Conservation (phyloP, 1,139 yeast species). For the Saccharomyces hybrid region DNA sequence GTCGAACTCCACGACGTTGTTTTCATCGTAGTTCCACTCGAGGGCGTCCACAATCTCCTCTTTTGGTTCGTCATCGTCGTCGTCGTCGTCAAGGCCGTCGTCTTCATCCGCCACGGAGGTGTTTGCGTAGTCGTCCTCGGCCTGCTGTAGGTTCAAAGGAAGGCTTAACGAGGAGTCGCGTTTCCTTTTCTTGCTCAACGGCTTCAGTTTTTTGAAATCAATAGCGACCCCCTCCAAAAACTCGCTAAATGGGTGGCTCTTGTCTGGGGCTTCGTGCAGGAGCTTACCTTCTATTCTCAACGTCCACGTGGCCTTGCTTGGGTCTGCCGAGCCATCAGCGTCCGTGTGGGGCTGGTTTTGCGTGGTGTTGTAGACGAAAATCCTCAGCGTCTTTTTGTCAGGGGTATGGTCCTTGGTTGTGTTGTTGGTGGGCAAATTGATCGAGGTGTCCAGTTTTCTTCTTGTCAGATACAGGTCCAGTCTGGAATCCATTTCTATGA, state of each 20-base stretch:
- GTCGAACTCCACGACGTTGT: conserved; percentile 57
- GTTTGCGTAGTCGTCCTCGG: conserved; percentile 9
- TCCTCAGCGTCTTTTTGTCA: conserved; percentile 40
- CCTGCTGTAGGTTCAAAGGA: conserved; percentile 5
- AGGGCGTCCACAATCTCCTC: conserved; percentile 34
- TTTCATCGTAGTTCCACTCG: conserved; percentile 62
- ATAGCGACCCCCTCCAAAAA: conserved; percentile 79
- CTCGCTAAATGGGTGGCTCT: conserved; percentile 60
- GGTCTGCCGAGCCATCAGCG: conserved; percentile 24
- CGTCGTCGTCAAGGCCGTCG: conserved; percentile 5
- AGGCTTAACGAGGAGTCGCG: conserved; percentile 3
- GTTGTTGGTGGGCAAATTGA: not conserved
- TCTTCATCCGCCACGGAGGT: conserved; percentile 9
- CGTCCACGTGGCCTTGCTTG: conserved; percentile 51
- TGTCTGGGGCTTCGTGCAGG: conserved; percentile 37
- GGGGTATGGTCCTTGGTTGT: not conserved
- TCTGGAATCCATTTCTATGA: conserved; percentile 2
- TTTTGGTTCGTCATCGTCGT: conserved; percentile 2
- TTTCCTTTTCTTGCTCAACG: not conserved
- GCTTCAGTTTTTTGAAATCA: conserved; percentile 43
- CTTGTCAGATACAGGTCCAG: not conserved
- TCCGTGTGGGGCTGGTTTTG: conserved; percentile 92
- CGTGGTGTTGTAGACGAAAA: conserved; percentile 74
- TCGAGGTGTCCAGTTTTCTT: not conserved
- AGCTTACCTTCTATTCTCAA: conserved; percentile 81